Base-by-base conservation (phyloP, 805 yeast genomes). In the Yamadazyma philogaea region DNA sequence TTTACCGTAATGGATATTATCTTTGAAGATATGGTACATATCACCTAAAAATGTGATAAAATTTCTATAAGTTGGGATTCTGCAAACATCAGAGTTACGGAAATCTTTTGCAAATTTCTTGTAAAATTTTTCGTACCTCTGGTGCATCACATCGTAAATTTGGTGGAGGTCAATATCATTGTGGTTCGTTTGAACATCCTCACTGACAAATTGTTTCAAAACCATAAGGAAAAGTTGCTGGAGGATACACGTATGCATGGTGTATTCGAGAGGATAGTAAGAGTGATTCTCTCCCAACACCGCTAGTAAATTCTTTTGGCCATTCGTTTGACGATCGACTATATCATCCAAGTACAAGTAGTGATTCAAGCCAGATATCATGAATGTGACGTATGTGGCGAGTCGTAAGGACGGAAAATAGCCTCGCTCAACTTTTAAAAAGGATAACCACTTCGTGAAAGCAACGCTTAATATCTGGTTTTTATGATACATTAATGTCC, bases 401-500 rank as follows among this genome's bases (percentile, higher is more conserved):
- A 51, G 60, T 22, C 65, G 38, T 32, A 63, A 49, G 11, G 61
- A 50, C 0, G 68, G 64, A 39, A 60, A 63, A 47, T 63, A 57
- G 14, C 47, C 50, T 2, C 49, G 37, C 42, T 62, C 68, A 11
- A 61, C 42, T 28, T 55, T 50, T 10, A 61, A 46, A 36, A 63
- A 55, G 12, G 57, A 50, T 17, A 62, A 46, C 65, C 65, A 61
- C 35, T 58, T 48, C 7, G 55, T 43, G 41, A 54, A 50, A 14
- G 52, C 39, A 6, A 40, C 30, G 8, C 53, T 41, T 7, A 45
- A 41, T 3, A 45, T 20, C 34, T 58, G 64, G 42, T 47, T 51
- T 38, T 47, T 47, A 20, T 34, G 37, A 22, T 33, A 48, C 18
- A 36, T 15, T 2, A 39, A 2, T 2, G 46, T 14, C 3, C 28